These are phyloP conservation scores for Bruguiera gymnorhiza DNA, from an alignment of 345 rosid genomes.

Conservation along the genomic window DNA sequence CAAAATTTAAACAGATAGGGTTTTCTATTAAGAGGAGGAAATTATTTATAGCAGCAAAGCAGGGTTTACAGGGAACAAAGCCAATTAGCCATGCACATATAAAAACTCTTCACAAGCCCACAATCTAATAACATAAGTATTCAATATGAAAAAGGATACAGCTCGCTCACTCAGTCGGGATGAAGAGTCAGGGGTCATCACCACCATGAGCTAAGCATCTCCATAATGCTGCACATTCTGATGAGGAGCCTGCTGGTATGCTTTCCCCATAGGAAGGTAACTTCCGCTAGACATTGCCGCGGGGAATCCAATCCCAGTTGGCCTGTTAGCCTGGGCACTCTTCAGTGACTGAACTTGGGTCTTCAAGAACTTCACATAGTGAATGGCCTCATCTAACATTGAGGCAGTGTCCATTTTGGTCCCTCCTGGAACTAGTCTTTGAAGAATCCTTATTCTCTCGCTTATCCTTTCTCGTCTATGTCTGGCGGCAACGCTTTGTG, in stretches of 20 bases:
- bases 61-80: neutral
- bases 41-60: constrained; percentile 16
- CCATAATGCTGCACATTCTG: constrained; percentile 22
- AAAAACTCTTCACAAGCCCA: constrained; percentile 14
- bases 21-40: neutral
- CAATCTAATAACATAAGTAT: neutral
- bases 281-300: constrained; percentile 32
- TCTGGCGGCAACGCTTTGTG: constrained; percentile 71
- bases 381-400: constrained; percentile 74
- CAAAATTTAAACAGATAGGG: constrained; percentile 10
- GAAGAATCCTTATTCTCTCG: constrained; percentile 62
- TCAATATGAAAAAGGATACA: neutral
- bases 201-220: constrained; percentile 16
- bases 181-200: neutral
- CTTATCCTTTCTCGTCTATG: constrained; percentile 70
- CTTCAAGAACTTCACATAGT: constrained; percentile 70
- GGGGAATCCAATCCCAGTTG: constrained; percentile 39
- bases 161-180: neutral
- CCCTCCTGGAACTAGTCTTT: constrained; percentile 73
- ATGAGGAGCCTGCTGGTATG: constrained; percentile 11
- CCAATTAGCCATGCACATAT: constrained; percentile 1
- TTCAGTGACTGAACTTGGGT: constrained; percentile 60
- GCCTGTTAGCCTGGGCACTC: constrained; percentile 33
- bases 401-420: constrained; percentile 84
- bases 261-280: constrained; percentile 26